Conservation (phyloP, 768 basidiomycete genomes). For the Galerina sulciceps region DNA sequence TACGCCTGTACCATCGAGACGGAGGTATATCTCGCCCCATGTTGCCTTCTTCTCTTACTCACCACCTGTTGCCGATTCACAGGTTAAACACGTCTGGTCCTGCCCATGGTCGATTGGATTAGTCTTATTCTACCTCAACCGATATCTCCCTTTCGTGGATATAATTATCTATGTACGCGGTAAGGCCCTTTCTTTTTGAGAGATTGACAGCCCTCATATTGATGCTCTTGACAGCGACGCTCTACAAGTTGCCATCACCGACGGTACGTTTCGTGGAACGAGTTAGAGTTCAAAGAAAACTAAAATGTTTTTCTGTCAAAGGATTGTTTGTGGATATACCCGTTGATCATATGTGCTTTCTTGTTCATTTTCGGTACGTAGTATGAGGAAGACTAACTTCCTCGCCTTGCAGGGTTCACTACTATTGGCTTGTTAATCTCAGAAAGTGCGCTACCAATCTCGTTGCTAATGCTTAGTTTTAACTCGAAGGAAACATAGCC, state of each 20-base stretch:
- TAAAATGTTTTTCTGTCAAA: background rate
- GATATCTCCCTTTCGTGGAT: conserved; percentile 1
- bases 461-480: background rate
- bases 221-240: background rate
- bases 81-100: conserved; percentile 2
- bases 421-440: background rate
- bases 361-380: background rate
- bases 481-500: background rate
- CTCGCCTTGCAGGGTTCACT: background rate
- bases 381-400: background rate
- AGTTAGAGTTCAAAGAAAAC: background rate
- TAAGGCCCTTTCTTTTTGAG: background rate
- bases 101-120: background rate
- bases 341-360: background rate
- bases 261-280: background rate
- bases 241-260: background rate
- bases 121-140: background rate
- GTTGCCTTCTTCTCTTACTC: background rate
- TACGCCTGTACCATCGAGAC: background rate
- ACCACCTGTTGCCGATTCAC: background rate
- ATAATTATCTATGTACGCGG: conserved; percentile 1
- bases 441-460: background rate
- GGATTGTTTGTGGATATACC: background rate
- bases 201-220: too few relatives aligned
- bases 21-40: background rate